Conservation (phyloP, 2,329 filamentous ascomycete species). For the Fusarium duplospermum region DNA sequence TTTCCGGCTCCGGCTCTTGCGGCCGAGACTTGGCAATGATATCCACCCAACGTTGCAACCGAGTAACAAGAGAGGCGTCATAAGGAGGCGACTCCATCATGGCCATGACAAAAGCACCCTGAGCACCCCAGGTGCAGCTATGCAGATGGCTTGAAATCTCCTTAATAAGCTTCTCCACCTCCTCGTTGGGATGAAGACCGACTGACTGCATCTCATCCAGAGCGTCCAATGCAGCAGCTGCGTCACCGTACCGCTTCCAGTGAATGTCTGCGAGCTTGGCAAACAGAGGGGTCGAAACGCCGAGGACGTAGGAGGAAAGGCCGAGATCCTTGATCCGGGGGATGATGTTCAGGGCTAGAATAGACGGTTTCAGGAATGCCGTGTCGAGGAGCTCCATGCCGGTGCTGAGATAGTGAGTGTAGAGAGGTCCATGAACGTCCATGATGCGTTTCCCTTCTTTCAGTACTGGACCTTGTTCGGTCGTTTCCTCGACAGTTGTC, state of each 20-base stretch:
- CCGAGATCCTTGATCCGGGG: constrained; percentile 76
- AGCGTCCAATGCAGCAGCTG: constrained; percentile 63
- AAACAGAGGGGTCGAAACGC: constrained; percentile 77
- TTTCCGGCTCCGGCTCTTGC: neutral
- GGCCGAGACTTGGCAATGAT: constrained; percentile 15
- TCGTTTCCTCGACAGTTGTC: constrained; percentile 1
- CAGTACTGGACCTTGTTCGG: too few species aligned
- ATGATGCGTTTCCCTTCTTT: constrained; percentile 55
- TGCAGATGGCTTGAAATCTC: constrained; percentile 50
- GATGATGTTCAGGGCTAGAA: constrained; percentile 69
- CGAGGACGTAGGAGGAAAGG: constrained; percentile 76
- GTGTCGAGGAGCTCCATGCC: constrained; percentile 68
- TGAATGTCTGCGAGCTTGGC: constrained; percentile 72
- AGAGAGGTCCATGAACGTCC: constrained; percentile 72
- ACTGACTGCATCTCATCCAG: constrained; percentile 74
- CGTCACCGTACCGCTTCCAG: constrained; percentile 71
- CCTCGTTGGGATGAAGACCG: constrained; percentile 67
- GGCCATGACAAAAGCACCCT: constrained; percentile 54
- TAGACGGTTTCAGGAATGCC: constrained; percentile 68
- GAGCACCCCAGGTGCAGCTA: constrained; percentile 50
- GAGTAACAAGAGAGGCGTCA: constrained; percentile 42
- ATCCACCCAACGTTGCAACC: constrained; percentile 30
- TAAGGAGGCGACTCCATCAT: constrained; percentile 53
- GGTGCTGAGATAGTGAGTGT: constrained; percentile 69
- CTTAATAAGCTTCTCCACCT: constrained; percentile 42